Evolutionary conservation across 139 green algal genomes (phyloP).

Genomic region (Edaphochlamys debaryana): DNA sequence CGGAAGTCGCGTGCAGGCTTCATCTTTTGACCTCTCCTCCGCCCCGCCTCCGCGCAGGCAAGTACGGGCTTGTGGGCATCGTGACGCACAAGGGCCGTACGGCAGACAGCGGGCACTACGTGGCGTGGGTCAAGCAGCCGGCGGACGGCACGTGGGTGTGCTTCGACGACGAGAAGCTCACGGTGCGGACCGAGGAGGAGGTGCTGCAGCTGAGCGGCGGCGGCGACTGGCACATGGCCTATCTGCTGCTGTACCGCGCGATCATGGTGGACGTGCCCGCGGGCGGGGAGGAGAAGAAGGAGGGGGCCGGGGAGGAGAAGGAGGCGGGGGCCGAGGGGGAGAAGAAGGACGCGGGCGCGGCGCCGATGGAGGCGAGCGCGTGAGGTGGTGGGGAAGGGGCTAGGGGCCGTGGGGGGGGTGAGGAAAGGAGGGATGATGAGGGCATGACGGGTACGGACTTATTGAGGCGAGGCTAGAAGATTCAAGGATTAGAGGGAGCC

Average conservation of each 20-base stretch:
- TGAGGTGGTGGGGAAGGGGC: no score
- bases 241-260: conserved; percentile 91
- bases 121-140: conserved; percentile 92
- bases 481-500: no score
- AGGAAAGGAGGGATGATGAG: no score
- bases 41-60: no score
- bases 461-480: no score
- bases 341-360: background rate
- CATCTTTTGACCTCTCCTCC: no score
- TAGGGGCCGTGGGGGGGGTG: background rate
- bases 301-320: background rate
- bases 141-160: conserved; percentile 90
- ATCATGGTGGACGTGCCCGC: conserved; percentile 61
- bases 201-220: conserved; percentile 90
- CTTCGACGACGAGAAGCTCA: conserved; percentile 96
- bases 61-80: conserved; percentile 92
- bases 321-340: conserved; percentile 23
- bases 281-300: background rate
- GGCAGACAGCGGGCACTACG: conserved; percentile 97
- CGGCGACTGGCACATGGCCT: conserved; percentile 98
- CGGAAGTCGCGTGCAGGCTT: no score
- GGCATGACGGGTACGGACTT: no score
- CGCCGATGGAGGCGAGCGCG: no score
- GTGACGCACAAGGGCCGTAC: conserved; percentile 98
- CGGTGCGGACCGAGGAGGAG: conserved; percentile 86